phyloP scores from a whole-genome alignment of 768 basidiomycete species.

The Suillus ampliporus region DNA sequence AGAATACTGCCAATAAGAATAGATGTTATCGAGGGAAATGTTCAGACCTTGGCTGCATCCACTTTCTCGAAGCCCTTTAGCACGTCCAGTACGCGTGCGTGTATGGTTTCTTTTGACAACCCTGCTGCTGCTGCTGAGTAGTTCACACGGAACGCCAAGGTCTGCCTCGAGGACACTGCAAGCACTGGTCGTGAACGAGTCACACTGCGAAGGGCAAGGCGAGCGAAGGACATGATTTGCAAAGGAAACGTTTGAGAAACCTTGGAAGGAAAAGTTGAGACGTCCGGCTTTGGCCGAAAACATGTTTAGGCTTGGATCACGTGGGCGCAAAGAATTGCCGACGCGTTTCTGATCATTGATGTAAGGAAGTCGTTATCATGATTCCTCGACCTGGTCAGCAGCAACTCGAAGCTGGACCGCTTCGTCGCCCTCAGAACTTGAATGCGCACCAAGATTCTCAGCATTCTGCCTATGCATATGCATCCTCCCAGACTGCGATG shows the following conservation, averaged over 20 bases:
- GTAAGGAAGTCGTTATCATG: neutral
- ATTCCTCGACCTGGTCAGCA: constrained; percentile 1
- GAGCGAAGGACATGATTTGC: constrained; percentile 40
- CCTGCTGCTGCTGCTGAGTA: constrained; percentile 34
- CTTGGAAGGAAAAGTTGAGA: constrained; percentile 5
- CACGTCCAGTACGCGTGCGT: constrained; percentile 32
- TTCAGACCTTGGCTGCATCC: constrained; percentile 33
- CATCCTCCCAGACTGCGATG: constrained; percentile 10
- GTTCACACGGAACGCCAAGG: constrained; percentile 34
- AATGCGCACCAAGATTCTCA: neutral
- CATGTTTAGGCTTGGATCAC: neutral
- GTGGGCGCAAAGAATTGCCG: neutral
- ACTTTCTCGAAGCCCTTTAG: constrained; percentile 40
- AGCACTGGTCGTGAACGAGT: constrained; percentile 35
- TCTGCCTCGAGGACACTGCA: constrained; percentile 31
- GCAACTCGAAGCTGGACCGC: neutral
- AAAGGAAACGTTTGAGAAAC: neutral
- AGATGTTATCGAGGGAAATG: constrained; percentile 28
- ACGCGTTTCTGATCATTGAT: neutral
- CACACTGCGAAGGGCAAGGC: constrained; percentile 37
- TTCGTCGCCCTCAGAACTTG: neutral
- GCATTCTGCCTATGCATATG: neutral
- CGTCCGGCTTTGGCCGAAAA: constrained; percentile 33
- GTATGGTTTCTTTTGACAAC: constrained; percentile 28
- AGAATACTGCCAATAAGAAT: constrained; percentile 29